Conservation (phyloP, 2,329 filamentous ascomycete species). For the Calonectria crousiana region DNA sequence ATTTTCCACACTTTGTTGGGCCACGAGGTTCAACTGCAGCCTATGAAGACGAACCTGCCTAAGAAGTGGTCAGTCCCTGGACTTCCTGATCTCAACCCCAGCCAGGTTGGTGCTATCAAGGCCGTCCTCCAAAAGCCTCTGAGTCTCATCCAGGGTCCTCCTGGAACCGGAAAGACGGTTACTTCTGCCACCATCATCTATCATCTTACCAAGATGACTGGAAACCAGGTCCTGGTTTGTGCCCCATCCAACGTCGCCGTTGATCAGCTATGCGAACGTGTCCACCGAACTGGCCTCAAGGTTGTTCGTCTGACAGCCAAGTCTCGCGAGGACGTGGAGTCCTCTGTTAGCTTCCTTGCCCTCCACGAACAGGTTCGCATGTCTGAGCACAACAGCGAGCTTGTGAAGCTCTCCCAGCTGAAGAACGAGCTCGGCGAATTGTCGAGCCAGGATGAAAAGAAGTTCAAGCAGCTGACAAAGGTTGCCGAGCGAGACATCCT, state of each 20-base stretch:
- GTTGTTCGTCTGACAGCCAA: slow-evolving; percentile 98
- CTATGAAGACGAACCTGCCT: slow-evolving; percentile 95
- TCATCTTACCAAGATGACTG: slow-evolving; percentile 94
- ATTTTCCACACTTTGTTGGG: slow-evolving; percentile 98
- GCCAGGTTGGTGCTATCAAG: slow-evolving; percentile 96
- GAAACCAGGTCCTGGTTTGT: slow-evolving; percentile 94
- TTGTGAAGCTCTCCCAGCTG: slow-evolving; percentile 91
- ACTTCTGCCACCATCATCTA: slow-evolving; percentile 99
- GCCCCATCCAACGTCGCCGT: slow-evolving; percentile 98
- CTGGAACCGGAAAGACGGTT: slow-evolving; percentile 97
- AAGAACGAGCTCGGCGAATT: slow-evolving; percentile 93
- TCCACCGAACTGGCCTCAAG: slow-evolving; percentile 94
- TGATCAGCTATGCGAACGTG: slow-evolving; percentile 96
- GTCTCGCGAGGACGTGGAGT: slow-evolving; percentile 98
- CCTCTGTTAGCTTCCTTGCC: slow-evolving; percentile 95
- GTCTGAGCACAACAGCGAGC: slow-evolving; percentile 95
- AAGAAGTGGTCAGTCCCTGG: slow-evolving; percentile 97
- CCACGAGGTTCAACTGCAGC: slow-evolving; percentile 92
- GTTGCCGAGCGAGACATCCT: slow-evolving; percentile 95
- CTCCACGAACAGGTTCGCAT: slow-evolving; percentile 97
- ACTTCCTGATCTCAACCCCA: slow-evolving; percentile 93
- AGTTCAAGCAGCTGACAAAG: slow-evolving; percentile 95
- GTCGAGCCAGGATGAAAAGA: slow-evolving; percentile 97
- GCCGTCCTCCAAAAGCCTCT: slow-evolving; percentile 93
- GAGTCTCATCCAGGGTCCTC: slow-evolving; percentile 95